Conservation (phyloP, 352 stramenopile species). For the Pythium dissotocum region DNA sequence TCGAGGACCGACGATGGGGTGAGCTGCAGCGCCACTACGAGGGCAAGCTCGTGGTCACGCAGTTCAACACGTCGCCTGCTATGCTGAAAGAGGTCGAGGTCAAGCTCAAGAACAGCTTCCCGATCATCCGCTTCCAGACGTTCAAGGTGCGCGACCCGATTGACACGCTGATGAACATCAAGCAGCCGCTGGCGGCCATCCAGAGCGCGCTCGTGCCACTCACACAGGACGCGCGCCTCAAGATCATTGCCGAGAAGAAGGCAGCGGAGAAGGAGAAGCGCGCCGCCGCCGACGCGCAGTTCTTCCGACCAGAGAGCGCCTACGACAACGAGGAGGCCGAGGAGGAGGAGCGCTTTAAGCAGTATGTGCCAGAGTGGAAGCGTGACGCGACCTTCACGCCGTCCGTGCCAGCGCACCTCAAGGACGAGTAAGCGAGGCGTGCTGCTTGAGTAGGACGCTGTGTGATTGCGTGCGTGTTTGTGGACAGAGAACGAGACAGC, state of each 20-base stretch:
- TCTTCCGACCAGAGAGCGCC: slow-evolving; percentile 50
- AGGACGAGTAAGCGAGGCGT: slow-evolving; percentile 36
- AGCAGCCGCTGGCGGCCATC: slow-evolving; percentile 61
- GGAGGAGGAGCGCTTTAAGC: slow-evolving; percentile 68
- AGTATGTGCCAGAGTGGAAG: slow-evolving; percentile 86
- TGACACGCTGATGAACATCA: slow-evolving; percentile 84
- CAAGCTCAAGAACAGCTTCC: slow-evolving; percentile 87
- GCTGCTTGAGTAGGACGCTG: not conserved
- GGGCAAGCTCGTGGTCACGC: slow-evolving; percentile 82
- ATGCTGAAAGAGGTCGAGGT: slow-evolving; percentile 70
- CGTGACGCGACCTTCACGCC: slow-evolving; percentile 74
- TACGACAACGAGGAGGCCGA: slow-evolving; percentile 65
- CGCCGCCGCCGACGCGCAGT: slow-evolving; percentile 26
- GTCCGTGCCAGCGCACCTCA: slow-evolving; percentile 60
- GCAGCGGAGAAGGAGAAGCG: slow-evolving; percentile 37
- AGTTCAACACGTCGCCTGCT: slow-evolving; percentile 79
- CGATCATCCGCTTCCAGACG: slow-evolving; percentile 83
- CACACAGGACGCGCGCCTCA: slow-evolving; percentile 29
- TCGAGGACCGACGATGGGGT: slow-evolving; percentile 86
- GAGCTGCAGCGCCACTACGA: slow-evolving; percentile 86
- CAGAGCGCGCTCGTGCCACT: slow-evolving; percentile 55
- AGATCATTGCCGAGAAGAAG: slow-evolving; percentile 38
- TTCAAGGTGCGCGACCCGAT: slow-evolving; percentile 86
- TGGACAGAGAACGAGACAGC: not conserved
- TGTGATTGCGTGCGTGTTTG: not conserved